These are phyloP conservation scores for Spathaspora passalidarum DNA, from an alignment of 805 yeast species.

Conservation along the genomic window DNA sequence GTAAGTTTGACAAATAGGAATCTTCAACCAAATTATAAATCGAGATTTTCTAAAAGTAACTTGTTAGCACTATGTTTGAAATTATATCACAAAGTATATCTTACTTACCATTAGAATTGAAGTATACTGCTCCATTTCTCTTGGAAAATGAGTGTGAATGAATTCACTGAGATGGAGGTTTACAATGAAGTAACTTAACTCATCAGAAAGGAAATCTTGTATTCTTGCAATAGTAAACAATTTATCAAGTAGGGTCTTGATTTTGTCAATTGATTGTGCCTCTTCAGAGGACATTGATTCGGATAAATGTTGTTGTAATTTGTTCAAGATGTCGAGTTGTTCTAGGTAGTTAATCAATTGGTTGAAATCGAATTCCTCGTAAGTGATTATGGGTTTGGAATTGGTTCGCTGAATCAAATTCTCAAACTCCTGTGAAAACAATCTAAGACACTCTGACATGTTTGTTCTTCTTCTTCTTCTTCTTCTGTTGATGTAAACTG, in stretches of 20 bases:
- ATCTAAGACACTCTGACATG: background rate
- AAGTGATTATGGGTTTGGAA: background rate
- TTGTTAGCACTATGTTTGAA: background rate
- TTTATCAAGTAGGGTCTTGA: background rate
- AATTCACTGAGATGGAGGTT: slow-evolving; percentile 2
- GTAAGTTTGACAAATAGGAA: background rate
- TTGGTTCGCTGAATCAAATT: background rate
- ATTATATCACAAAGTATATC: background rate
- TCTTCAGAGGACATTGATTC: background rate
- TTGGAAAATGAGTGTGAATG: background rate
- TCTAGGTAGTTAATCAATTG: background rate
- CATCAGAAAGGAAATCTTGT: background rate
- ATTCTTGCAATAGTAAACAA: background rate
- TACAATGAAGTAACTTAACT: background rate
- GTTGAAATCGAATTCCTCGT: background rate
- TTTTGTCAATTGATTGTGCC: background rate
- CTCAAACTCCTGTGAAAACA: background rate
- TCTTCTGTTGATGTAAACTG: background rate
- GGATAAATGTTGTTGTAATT: background rate
- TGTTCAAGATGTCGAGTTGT: background rate
- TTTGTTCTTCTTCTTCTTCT: no score
- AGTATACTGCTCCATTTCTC: background rate
- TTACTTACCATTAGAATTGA: background rate
- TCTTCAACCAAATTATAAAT: background rate
- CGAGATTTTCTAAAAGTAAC: background rate